These are phyloP conservation scores for Phytophthora boehmeriae DNA, from an alignment of 352 stramenopile species.

Conservation along the genomic window DNA sequence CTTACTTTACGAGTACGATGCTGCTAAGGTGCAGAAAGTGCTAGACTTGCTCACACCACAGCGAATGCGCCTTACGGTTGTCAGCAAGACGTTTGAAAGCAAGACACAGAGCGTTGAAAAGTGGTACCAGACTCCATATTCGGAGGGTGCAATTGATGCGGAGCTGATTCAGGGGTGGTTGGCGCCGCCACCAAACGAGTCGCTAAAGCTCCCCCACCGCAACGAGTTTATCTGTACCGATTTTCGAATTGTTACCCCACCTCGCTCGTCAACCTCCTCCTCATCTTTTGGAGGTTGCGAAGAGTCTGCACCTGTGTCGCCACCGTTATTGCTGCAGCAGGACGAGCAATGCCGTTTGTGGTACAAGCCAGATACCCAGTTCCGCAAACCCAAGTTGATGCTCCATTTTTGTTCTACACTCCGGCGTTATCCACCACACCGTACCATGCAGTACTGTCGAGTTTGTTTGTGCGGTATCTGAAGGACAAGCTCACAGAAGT, in stretches of 20 bases:
- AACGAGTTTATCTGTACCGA: slow-evolving; percentile 86
- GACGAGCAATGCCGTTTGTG: slow-evolving; percentile 65
- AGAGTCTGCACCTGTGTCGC: slow-evolving; percentile 2
- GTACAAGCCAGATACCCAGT: slow-evolving; percentile 91
- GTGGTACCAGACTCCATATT: slow-evolving; percentile 79
- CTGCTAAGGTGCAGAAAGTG: slow-evolving; percentile 52
- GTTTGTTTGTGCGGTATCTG: slow-evolving; percentile 74
- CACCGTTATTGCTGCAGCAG: slow-evolving; percentile 48
- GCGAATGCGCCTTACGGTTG: slow-evolving; percentile 66
- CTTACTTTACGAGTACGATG: slow-evolving; percentile 73
- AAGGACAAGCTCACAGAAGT: slow-evolving; percentile 89
- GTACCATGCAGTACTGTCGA: slow-evolving; percentile 73
- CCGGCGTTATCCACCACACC: slow-evolving; percentile 59
- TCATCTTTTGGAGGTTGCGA: slow-evolving; percentile 29
- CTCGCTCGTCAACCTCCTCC: slow-evolving; percentile 33
- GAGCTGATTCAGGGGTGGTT: slow-evolving; percentile 52
- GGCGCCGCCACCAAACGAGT: slow-evolving; percentile 28
- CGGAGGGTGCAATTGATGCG: slow-evolving; percentile 35
- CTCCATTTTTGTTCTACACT: slow-evolving; percentile 82
- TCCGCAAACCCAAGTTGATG: slow-evolving; percentile 92
- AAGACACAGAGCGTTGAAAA: slow-evolving; percentile 53
- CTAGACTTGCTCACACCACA: slow-evolving; percentile 53
- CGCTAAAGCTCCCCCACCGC: slow-evolving; percentile 56
- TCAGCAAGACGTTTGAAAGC: slow-evolving; percentile 72
- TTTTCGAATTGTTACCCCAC: slow-evolving; percentile 61